Evolutionary conservation across 1,139 yeast species (phyloP), one percentile per base, ranked within the genome.

Genomic region (Protomyces inouyei): DNA sequence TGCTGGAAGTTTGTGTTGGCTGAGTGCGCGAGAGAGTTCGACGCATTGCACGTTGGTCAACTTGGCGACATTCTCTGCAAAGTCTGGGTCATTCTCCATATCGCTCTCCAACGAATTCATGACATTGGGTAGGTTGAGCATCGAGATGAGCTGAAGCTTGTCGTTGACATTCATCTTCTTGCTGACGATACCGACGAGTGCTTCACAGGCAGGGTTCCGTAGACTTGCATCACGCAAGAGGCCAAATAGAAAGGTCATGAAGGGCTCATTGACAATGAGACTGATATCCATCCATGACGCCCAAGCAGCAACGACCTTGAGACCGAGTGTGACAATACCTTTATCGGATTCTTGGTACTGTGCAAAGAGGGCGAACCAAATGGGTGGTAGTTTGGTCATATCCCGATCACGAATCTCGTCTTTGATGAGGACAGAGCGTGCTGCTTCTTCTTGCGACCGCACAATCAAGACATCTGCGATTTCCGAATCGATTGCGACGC

Each of bases 201-300:
- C 85, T 64, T 81, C 82, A 64, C 95, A 86, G 55, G 95, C 86
- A 18, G 84, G 79, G 57, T 82, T 79, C 68, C 87, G 82, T 28
- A 82, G 78, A 21, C 21, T 52, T 52, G 79, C 78, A 66, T 76
- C 77, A 52, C 80, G 82, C 69, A 92, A 79, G 71, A 83, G 86
- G 66, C 82, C 83, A 70, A 86, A 85, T 54, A 95, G 81, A 59
- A 83, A 74, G 59, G 80, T 79, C 70, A 91, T 80, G 71, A 84
- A 87, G 53, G 83, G 83, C 23, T 85, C 82, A 61, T 85, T 84
- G 43, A 92, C 83, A 67, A 95, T 86, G 68, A 93, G 78, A 37
- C 85, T 80, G 68, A 93, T 88, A 72, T 95, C 98, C 76, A 93
- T 90, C 99, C 99, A 95, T 37, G 92, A 86, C 36, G 91, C 88